Percentiles rank a stretch among this genome's conserved stretches.
Evolutionary conservation across 2,329 filamentous ascomycete genomes (phyloP).

Genomic region (Whalleya microplaca): DNA sequence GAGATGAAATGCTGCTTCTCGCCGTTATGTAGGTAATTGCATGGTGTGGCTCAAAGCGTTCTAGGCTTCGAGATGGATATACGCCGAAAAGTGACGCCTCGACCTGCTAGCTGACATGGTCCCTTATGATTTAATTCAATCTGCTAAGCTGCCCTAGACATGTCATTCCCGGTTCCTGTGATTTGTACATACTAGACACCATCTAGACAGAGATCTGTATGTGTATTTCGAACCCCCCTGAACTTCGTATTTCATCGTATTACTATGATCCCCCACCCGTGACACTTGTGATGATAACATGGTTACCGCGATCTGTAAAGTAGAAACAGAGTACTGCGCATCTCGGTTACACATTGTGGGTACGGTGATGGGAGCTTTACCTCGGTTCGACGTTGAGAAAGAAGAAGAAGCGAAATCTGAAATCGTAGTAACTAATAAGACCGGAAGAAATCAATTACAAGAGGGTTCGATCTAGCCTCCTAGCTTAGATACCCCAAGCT

Average conservation of each 20-base stretch:
- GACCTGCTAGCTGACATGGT: too few relatives aligned
- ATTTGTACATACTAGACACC: neutral
- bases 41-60: neutral
- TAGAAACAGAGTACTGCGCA: slow-evolving; percentile 20
- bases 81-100: neutral
- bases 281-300: slow-evolving; percentile 15
- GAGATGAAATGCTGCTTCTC: slow-evolving; percentile 32
- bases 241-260: slow-evolving; percentile 6
- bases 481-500: too few relatives aligned
- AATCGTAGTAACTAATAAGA: neutral
- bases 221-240: neutral
- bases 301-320: slow-evolving; percentile 3
- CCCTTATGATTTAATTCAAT: too few relatives aligned
- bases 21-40: neutral
- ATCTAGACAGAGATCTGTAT: neutral
- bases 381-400: slow-evolving; percentile 15
- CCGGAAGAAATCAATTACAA: neutral
- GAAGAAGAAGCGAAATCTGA: neutral
- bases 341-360: slow-evolving; percentile 27
- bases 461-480: neutral
- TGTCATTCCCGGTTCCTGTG: slow-evolving; percentile 2
- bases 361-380: slow-evolving; percentile 24
- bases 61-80: neutral
- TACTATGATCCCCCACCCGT: slow-evolving; percentile 20
- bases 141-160: neutral